phyloP scores from a whole-genome alignment of 2,329 filamentous ascomycete genomes.

The Pseudodiploospora longispora region DNA sequence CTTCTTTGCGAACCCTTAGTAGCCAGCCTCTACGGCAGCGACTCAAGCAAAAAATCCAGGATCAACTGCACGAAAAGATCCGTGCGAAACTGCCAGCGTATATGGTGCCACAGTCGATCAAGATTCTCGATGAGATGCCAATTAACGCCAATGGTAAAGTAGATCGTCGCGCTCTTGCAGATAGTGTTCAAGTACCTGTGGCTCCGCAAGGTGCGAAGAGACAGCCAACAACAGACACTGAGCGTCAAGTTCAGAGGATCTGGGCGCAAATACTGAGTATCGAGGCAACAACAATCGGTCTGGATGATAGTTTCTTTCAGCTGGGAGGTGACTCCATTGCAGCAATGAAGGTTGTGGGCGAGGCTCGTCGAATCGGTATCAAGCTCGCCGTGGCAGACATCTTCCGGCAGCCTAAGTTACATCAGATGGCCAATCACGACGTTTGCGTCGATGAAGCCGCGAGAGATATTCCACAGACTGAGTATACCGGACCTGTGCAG shows the following conservation, averaged over 20 bases:
- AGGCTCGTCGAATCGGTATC: conserved; percentile 2
- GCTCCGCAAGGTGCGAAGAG: neutral
- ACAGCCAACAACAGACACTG: conserved; percentile 1
- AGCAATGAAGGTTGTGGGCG: conserved; percentile 36
- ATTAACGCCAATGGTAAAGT: conserved; percentile 14
- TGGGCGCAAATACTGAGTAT: conserved; percentile 30
- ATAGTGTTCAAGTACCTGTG: neutral
- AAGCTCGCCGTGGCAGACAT: conserved; percentile 5
- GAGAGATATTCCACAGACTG: conserved; percentile 31
- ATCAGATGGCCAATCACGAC: conserved; percentile 19
- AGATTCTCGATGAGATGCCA: conserved; percentile 11
- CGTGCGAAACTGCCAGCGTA: conserved; percentile 10
- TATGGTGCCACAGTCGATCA: conserved; percentile 13
- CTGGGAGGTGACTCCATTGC: conserved; percentile 40
- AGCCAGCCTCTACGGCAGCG: conserved; percentile 8
- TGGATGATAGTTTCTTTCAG: conserved; percentile 39
- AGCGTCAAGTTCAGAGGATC: conserved; percentile 19
- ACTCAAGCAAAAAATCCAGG: conserved; percentile 1
- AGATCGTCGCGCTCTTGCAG: conserved; percentile 7
- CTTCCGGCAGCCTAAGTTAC: conserved; percentile 3
- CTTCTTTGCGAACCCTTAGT: neutral
- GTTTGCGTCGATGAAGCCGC: conserved; percentile 21
- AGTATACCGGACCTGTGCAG: conserved; percentile 12
- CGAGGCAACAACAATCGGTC: conserved; percentile 23
- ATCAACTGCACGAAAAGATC: conserved; percentile 2